phyloP scores from a whole-genome alignment of 768 basidiomycete species.

The Cyclocybe cylindracea region DNA sequence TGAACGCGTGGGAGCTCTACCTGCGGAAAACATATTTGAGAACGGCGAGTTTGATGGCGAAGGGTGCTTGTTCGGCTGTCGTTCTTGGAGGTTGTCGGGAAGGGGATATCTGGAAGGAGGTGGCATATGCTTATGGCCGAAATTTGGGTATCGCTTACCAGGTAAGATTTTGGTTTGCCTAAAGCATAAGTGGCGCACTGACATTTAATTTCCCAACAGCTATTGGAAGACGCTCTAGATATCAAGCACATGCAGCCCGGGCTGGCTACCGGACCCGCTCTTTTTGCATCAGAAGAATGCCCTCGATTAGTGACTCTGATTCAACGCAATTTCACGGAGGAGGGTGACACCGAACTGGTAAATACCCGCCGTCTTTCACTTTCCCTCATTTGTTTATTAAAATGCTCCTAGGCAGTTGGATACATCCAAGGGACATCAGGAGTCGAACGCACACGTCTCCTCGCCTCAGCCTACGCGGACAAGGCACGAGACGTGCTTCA shows the following conservation, averaged over 20 bases:
- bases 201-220: conserved; percentile 40
- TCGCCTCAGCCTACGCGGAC: conserved; percentile 75
- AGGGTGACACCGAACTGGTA: conserved; percentile 83
- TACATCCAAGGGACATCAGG: conserved; percentile 72
- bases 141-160: conserved; percentile 85
- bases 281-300: conserved; percentile 87
- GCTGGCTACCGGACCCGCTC: conserved; percentile 73
- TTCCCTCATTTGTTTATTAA: background rate
- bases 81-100: conserved; percentile 81
- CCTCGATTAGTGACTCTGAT: conserved; percentile 78
- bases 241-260: conserved; percentile 48
- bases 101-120: conserved; percentile 84
- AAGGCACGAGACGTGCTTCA: conserved; percentile 72
- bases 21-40: conserved; percentile 73
- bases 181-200: conserved; percentile 3
- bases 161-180: conserved; percentile 23
- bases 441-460: conserved; percentile 72
- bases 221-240: conserved; percentile 83
- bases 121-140: conserved; percentile 88
- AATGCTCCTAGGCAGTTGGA: conserved; percentile 55
- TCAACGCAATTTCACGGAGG: conserved; percentile 69
- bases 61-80: conserved; percentile 80
- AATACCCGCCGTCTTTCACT: conserved; percentile 20
- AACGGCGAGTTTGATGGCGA: conserved; percentile 90
- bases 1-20: conserved; percentile 73